These are phyloP conservation scores for Rosa persica DNA, from an alignment of 306 rosid species.

Conservation along the genomic window DNA sequence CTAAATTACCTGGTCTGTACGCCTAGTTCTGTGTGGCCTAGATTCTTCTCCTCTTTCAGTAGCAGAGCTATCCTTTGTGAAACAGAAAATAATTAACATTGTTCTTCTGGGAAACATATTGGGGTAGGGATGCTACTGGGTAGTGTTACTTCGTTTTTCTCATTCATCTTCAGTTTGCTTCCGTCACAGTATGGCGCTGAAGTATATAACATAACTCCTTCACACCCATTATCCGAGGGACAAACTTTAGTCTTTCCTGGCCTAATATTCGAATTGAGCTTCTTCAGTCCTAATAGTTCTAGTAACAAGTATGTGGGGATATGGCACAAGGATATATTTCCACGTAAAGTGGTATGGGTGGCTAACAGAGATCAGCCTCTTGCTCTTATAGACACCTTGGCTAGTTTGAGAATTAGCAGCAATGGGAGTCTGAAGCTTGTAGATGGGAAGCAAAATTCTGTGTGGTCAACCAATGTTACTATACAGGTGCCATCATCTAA, in stretches of 20 bases:
- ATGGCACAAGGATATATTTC: constrained; percentile 34
- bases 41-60: too few relatives aligned
- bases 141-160: too few relatives aligned
- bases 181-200: neutral
- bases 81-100: too few relatives aligned
- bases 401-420: constrained; percentile 20
- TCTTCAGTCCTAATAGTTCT: constrained; percentile 43
- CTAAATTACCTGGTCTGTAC: too few relatives aligned
- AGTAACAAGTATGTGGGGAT: constrained; percentile 37
- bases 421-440: constrained; percentile 39
- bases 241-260: constrained; percentile 21
- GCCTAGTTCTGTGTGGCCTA: too few relatives aligned
- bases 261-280: constrained; percentile 35
- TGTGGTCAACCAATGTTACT: constrained; percentile 40
- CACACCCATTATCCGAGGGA: constrained; percentile 10
- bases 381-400: constrained; percentile 20
- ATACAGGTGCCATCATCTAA: neutral
- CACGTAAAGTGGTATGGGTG: constrained; percentile 36
- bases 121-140: too few relatives aligned
- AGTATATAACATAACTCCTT: constrained; percentile 10
- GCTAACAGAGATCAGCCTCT: constrained; percentile 47
- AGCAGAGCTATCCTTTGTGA: too few relatives aligned
- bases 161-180: neutral
- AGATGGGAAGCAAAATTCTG: constrained; percentile 17
- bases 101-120: too few relatives aligned